phyloP scores from a whole-genome alignment of 768 basidiomycete species.

The Tylopilus felleus region DNA sequence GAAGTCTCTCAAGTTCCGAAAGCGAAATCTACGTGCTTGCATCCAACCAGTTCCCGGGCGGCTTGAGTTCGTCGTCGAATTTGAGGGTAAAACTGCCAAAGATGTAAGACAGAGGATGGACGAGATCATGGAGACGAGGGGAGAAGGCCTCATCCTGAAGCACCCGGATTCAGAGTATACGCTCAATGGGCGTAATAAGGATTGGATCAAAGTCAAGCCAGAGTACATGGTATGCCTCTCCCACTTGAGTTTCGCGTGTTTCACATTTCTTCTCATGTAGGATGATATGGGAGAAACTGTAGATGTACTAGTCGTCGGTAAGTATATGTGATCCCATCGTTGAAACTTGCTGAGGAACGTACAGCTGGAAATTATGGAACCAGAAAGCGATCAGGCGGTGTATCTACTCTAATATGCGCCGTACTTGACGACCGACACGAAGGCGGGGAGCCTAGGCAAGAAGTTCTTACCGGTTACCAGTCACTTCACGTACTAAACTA shows the following conservation, averaged over 20 bases:
- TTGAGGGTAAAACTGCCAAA: conserved; percentile 70
- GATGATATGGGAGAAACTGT: conserved; percentile 92
- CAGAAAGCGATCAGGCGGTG: conserved; percentile 81
- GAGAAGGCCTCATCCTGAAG: conserved; percentile 94
- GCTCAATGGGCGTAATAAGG: conserved; percentile 81
- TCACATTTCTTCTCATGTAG: conserved; percentile 34
- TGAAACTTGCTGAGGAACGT: not conserved
- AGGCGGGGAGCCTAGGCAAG: conserved; percentile 60
- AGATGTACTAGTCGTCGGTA: conserved; percentile 87
- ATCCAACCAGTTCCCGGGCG: conserved; percentile 71
- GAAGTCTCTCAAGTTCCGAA: conserved; percentile 70
- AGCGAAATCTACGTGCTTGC: conserved; percentile 68
- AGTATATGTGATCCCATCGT: conserved; percentile 19
- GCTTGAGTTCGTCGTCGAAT: conserved; percentile 74
- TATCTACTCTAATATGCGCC: conserved; percentile 87
- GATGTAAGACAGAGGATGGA: conserved; percentile 83
- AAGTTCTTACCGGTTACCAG: not conserved
- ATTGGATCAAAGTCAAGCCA: conserved; percentile 95
- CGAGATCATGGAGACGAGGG: conserved; percentile 75
- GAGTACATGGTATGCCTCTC: conserved; percentile 69
- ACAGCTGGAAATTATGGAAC: conserved; percentile 85
- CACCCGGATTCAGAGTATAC: conserved; percentile 76
- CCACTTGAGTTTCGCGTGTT: not conserved
- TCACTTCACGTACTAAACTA: not conserved
- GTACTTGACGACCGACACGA: conserved; percentile 71